These are phyloP conservation scores for Tulasnella sp. DNA, from an alignment of 768 basidiomycete species.

Conservation along the genomic window DNA sequence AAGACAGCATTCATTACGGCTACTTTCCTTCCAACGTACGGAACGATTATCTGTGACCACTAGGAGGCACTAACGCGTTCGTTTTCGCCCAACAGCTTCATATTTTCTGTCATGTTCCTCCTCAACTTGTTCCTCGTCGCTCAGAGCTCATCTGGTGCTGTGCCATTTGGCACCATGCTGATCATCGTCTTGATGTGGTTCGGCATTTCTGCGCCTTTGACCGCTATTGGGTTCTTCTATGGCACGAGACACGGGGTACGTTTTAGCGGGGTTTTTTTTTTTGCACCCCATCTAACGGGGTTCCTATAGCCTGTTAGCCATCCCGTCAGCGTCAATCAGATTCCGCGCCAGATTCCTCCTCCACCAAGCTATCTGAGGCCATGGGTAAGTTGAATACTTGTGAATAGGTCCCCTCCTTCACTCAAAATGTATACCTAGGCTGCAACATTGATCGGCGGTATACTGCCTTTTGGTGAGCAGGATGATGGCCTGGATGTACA, in stretches of 20 bases:
- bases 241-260: constrained; percentile 79
- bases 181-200: constrained; percentile 82
- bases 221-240: constrained; percentile 71
- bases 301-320: constrained; percentile 48
- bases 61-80: background rate
- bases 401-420: background rate
- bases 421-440: constrained; percentile 20
- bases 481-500: background rate
- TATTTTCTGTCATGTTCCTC: constrained; percentile 79
- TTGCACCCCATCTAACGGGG: background rate
- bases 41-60: background rate
- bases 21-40: constrained; percentile 75
- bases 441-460: constrained; percentile 76
- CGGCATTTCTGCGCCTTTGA: constrained; percentile 84
- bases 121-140: constrained; percentile 79
- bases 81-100: constrained; percentile 39
- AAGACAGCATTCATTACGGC: constrained; percentile 83
- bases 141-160: constrained; percentile 84
- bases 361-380: constrained; percentile 70
- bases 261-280: background rate
- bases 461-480: constrained; percentile 71
- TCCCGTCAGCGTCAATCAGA: constrained; percentile 82
- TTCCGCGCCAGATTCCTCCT: constrained; percentile 93
- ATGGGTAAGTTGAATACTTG: constrained; percentile 40
- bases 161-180: constrained; percentile 92